Conservation (phyloP, 2,329 filamentous ascomycete genomes). For the Ramularia endophylla region DNA sequence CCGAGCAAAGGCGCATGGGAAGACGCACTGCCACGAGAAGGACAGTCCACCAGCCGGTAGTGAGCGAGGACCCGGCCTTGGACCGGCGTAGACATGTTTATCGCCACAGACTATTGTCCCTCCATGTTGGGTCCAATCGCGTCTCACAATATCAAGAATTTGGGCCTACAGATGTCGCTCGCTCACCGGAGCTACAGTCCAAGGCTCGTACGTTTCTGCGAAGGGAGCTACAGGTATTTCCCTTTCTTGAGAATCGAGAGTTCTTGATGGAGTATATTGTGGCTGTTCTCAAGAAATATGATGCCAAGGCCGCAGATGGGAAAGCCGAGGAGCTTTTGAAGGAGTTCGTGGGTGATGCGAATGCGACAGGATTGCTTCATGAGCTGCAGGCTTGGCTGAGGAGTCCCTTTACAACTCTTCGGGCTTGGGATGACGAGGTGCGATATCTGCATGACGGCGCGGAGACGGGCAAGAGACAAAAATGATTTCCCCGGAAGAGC, state of each 20-base stretch:
- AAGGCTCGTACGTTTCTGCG: slow-evolving; percentile 76
- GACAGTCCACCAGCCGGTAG: background rate
- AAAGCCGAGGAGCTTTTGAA: slow-evolving; percentile 72
- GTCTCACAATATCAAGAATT: slow-evolving; percentile 71
- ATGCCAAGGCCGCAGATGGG: slow-evolving; percentile 71
- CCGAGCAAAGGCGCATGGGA: slow-evolving; percentile 2
- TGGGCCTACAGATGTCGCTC: slow-evolving; percentile 59
- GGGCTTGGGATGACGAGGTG: slow-evolving; percentile 74
- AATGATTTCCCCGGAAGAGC: too few relatives aligned
- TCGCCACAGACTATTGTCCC: slow-evolving; percentile 62
- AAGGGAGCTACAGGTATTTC: slow-evolving; percentile 77
- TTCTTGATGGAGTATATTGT: slow-evolving; percentile 83
- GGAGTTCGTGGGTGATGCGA: slow-evolving; percentile 70
- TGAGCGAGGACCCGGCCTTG: slow-evolving; percentile 36
- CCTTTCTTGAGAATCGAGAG: slow-evolving; percentile 60
- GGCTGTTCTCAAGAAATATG: slow-evolving; percentile 74
- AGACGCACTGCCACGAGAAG: background rate
- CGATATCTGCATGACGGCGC: too few relatives aligned
- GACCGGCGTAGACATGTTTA: slow-evolving; percentile 67
- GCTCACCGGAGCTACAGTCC: slow-evolving; percentile 62
- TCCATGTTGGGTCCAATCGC: slow-evolving; percentile 76
- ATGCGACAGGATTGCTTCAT: slow-evolving; percentile 73
- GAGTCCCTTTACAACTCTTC: slow-evolving; percentile 66
- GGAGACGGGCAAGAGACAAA: too few relatives aligned
- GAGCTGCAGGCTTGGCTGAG: slow-evolving; percentile 77